Percentiles rank a stretch among this genome's conserved stretches.
Conservation (phyloP, 306 rosid genomes). For the Lotus japonicus region DNA sequence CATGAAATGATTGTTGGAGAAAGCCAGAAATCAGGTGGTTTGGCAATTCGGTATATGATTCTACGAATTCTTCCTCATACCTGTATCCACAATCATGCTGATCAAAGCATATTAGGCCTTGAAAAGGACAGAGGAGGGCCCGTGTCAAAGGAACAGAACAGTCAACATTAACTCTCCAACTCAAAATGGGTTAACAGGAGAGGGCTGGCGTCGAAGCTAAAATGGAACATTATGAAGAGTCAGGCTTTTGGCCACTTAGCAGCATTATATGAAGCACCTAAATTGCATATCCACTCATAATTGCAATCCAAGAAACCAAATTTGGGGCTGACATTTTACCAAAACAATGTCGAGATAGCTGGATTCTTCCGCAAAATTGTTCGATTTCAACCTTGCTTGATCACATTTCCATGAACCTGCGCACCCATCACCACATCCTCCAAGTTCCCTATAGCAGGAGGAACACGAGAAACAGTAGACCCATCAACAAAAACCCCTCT, state of each 20-base stretch:
- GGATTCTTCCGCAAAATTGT: conserved; percentile 57
- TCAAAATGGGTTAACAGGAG: too few species aligned
- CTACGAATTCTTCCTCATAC: neutral
- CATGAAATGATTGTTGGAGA: neutral
- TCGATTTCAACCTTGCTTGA: conserved; percentile 45
- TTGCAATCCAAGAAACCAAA: conserved; percentile 58
- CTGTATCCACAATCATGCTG: neutral
- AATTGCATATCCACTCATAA: conserved; percentile 59
- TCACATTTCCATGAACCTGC: conserved; percentile 54
- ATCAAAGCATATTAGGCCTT: too few species aligned
- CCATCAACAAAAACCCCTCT: conserved; percentile 55
- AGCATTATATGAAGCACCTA: conserved; percentile 50
- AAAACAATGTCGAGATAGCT: conserved; percentile 50
- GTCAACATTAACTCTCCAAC: neutral
- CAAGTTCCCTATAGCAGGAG: conserved; percentile 51
- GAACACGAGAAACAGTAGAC: conserved; percentile 48
- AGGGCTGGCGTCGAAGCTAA: too few species aligned
- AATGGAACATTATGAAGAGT: too few species aligned
- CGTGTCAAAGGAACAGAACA: conserved; percentile 7
- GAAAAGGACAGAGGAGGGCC: too few species aligned
- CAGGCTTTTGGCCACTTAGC: conserved; percentile 49
- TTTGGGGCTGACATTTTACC: conserved; percentile 44
- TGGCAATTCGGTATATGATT: neutral
- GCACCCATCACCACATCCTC: conserved; percentile 37
- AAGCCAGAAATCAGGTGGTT: neutral